A percentile compares a stretch with the other conserved stretches of the same genome.
Conservation (phyloP, 192 early-diverging fungal species). For the Radiomyces spectabilis region DNA sequence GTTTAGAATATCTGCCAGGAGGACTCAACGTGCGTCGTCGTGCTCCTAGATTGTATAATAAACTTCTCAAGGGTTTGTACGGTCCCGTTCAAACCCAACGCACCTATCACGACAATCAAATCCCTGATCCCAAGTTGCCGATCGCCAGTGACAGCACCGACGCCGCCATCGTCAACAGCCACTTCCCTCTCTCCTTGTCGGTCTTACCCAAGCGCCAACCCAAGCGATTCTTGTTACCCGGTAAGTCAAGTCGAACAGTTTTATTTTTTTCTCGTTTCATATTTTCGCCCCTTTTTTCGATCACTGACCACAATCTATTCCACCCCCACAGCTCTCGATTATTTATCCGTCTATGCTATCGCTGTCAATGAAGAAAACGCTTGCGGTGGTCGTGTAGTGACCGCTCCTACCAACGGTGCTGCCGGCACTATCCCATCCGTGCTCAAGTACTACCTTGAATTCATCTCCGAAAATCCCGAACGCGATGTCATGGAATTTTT, state of each 20-base stretch:
- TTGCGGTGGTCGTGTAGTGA: constrained; percentile 77
- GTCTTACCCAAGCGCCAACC: constrained; percentile 34
- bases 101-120: constrained; percentile 17
- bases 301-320: no score
- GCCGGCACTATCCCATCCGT: constrained; percentile 92
- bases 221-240: constrained; percentile 58
- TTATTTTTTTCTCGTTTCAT: background rate
- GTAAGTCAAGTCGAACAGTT: no score
- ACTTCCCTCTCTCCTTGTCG: constrained; percentile 13
- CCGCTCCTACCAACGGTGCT: constrained; percentile 94
- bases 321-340: constrained; percentile 80
- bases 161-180: background rate
- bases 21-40: constrained; percentile 74
- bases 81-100: constrained; percentile 29
- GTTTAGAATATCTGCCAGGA: constrained; percentile 62
- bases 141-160: constrained; percentile 1
- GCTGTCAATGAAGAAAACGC: constrained; percentile 95
- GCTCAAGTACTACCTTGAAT: constrained; percentile 93
- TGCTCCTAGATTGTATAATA: constrained; percentile 81
- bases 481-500: constrained; percentile 88
- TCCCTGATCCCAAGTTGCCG: constrained; percentile 13
- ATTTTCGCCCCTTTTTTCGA: background rate
- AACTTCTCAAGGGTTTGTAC: constrained; percentile 75
- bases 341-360: constrained; percentile 88
- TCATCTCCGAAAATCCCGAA: constrained; percentile 79